Evolutionary conservation across 1,139 yeast species (phyloP), one percentile per base, ranked within the genome.

Genomic region (Blastobotrys illinoisensis): DNA sequence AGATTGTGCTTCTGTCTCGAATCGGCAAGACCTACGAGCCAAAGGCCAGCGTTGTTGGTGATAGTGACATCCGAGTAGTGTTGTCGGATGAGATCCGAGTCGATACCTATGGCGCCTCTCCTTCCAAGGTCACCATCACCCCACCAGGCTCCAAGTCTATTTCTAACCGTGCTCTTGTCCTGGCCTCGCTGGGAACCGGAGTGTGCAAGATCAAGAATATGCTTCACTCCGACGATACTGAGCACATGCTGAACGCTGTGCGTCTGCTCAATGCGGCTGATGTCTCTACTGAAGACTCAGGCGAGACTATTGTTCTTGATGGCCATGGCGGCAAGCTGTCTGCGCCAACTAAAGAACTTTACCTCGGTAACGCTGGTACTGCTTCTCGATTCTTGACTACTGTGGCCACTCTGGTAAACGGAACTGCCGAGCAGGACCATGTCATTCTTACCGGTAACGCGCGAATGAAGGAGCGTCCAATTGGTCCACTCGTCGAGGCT

Each of bases 141-240:
- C 99, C 99, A 24, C 99, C 99, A 9, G 99, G 99, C 1, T 93
- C 98, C 3, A 93, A 93, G 70, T 91, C 98, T 2, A 93, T 93
- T 59, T 90, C 98, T 13, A 93, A 93, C 69, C 83, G 99, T 69
- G 99, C 98, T 7, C 78, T 93, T 60, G 82, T 93, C 19, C 76
- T 93, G 61, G 98, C 99, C 48, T 96, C 99, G 23, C 79, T 93
- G 59, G 96, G 97, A 59, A 74, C 79, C 53, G 98, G 99, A 46
- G 80, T 85, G 40, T 91, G 96, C 66, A 81, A 80, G 64, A 82
- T 93, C 63, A 85, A 85, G 62, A 93, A 93, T 71, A 75, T 93
- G 65, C 79, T 93, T 56, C 98, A 93, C 67, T 91, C 85, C 2
- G 99, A 93, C 67, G 99, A 93, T 68, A 93, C 98, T 14, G 90